These are phyloP conservation scores for Neurospora cerealis DNA, from an alignment of 495 filamentous ascomycete species.

Conservation along the genomic window DNA sequence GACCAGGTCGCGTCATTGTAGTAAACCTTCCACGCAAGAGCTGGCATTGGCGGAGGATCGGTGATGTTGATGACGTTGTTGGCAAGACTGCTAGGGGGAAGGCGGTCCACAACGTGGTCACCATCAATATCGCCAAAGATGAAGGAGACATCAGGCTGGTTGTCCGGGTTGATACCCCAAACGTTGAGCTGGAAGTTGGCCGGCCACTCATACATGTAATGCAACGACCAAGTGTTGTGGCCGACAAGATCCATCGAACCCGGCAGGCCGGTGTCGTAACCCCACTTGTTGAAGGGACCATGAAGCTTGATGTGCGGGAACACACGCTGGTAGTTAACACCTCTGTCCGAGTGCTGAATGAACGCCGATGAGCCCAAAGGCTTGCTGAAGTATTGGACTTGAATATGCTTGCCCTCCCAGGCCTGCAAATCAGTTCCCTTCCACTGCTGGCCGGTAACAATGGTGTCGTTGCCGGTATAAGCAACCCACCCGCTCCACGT, in stretches of 20 bases:
- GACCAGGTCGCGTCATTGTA: conserved; percentile 46
- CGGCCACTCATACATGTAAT: conserved; percentile 59
- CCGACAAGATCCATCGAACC: conserved; percentile 44
- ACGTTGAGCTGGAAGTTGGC: conserved; percentile 53
- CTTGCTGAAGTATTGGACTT: conserved; percentile 59
- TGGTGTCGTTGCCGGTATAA: conserved; percentile 40
- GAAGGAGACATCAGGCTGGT: conserved; percentile 44
- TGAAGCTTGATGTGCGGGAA: conserved; percentile 55
- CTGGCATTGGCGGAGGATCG: conserved; percentile 41
- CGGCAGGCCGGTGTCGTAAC: conserved; percentile 53
- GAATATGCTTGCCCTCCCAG: conserved; percentile 58
- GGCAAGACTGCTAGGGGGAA: conserved; percentile 51
- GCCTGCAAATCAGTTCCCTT: conserved; percentile 49
- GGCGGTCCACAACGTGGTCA: conserved; percentile 50
- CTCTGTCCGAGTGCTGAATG: conserved; percentile 50
- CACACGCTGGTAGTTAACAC: conserved; percentile 35
- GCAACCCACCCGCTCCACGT: conserved; percentile 49
- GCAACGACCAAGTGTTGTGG: conserved; percentile 49
- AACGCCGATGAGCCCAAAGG: conserved; percentile 55
- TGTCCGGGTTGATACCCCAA: conserved; percentile 60
- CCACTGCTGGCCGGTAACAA: conserved; percentile 38
- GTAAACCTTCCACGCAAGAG: conserved; percentile 46
- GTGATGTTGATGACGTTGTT: conserved; percentile 53
- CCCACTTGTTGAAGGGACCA: conserved; percentile 57
- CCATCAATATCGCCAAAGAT: conserved; percentile 25